Evolutionary conservation across 768 basidiomycete species (phyloP), one percentile per base, ranked within the genome.

Genomic region (Boletus subparvulus): DNA sequence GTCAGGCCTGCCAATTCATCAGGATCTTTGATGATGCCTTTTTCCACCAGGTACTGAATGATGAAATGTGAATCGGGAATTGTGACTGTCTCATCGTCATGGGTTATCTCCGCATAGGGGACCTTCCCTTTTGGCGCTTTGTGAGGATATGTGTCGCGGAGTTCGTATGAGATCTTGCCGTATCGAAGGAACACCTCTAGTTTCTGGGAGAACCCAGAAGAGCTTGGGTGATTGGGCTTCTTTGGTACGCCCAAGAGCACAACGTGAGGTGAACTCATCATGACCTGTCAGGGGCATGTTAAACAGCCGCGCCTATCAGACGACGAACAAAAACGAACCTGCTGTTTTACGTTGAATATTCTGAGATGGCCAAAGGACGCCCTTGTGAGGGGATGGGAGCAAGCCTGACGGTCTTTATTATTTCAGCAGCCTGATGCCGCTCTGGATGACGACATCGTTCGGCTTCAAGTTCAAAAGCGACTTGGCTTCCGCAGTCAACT

Each of bases 61-160:
- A 73, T 71, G 60, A 74, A 73, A 41, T 74, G 73, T 2, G 72
- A 74, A 43, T 73, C 72, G 7, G 72, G 37, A 4, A 72, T 16
- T 2, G 56, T 61, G 47, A 63, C 52, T 0, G 63, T 69, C 30
- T 56, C 59, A 11, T 45, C 53, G 28, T 60, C 65, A 33, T 65
- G 66, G 6, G 56, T 62, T 57, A 73, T 73, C 21, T 72, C 67
- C 7, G 65, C 61, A 24, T 60, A 74, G 21, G 72, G 73, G 0
- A 74, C 61, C 49, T 73, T 74, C 11, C 70, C 68, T 44, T 74
- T 73, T 2, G 73, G 72, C 16, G 56, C 72, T 8, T 61, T 67
- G 59, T 36, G 50, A 1, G 73, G 69, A 40, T 53, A 56, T 2
- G 67, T 59, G 37, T 62, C 68, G 1, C 65, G 62, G 30, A 63